Evolutionary conservation across 148 eudicot genomes (phyloP).

Genomic region (Gaultheria prostrata): DNA sequence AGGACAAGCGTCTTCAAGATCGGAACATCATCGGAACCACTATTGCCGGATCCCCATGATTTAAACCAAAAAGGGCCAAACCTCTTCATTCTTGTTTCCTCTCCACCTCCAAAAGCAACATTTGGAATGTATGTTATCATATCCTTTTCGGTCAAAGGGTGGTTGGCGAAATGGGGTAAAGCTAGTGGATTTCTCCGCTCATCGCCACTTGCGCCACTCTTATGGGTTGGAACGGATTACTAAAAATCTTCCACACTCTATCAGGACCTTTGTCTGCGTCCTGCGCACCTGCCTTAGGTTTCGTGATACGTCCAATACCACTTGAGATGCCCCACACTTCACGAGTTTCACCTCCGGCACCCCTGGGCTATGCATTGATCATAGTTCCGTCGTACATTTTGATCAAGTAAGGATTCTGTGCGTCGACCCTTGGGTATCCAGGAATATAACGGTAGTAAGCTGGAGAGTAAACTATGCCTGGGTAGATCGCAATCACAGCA

Average conservation of each 20-base stretch:
- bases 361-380: slow-evolving; percentile 95
- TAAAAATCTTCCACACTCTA: slow-evolving; percentile 74
- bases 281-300: slow-evolving; percentile 21
- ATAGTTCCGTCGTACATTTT: slow-evolving; percentile 87
- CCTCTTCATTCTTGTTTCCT: slow-evolving; percentile 65
- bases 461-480: slow-evolving; percentile 86
- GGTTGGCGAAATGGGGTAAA: slow-evolving; percentile 83
- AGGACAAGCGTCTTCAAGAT: slow-evolving; percentile 68
- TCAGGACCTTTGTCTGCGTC: slow-evolving; percentile 57
- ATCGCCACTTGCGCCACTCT: slow-evolving; percentile 39
- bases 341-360: slow-evolving; percentile 61
- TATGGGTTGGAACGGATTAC: slow-evolving; percentile 62
- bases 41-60: slow-evolving; percentile 48
- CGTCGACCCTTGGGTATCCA: slow-evolving; percentile 82
- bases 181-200: slow-evolving; percentile 85
- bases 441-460: slow-evolving; percentile 88
- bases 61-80: slow-evolving; percentile 87
- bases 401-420: slow-evolving; percentile 73
- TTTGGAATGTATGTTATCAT: slow-evolving; percentile 85
- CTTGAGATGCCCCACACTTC: slow-evolving; percentile 65
- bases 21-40: slow-evolving; percentile 40
- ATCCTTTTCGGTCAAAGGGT: slow-evolving; percentile 64
- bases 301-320: slow-evolving; percentile 21
- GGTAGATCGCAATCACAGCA: slow-evolving; percentile 83
- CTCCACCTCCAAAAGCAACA: slow-evolving; percentile 56